Conservation (phyloP, 805 yeast species). For the Kazachstania taianensis region DNA sequence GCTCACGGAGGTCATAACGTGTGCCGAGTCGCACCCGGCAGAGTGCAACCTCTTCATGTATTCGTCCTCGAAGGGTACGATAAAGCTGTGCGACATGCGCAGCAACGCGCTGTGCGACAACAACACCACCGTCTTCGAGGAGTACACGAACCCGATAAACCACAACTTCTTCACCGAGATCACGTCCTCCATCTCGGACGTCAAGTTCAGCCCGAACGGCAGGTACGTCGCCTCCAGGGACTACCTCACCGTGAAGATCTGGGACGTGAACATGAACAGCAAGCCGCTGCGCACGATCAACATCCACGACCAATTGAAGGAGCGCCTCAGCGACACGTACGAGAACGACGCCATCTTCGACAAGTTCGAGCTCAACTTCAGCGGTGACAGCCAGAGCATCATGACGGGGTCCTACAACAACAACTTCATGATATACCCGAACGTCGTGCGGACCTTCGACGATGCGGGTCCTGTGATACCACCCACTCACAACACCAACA, state of each 20-base stretch:
- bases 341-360: constrained; percentile 98
- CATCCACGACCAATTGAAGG: constrained; percentile 91
- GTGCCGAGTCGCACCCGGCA: constrained; percentile 91
- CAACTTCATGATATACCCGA: constrained; percentile 93
- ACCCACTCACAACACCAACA: too few relatives aligned
- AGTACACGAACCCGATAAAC: constrained; percentile 81
- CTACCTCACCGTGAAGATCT: constrained; percentile 91
- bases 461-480: constrained; percentile 2
- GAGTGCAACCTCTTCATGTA: constrained; percentile 92
- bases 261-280: constrained; percentile 97
- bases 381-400: constrained; percentile 84
- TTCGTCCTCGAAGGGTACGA: constrained; percentile 89
- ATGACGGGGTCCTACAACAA: constrained; percentile 98
- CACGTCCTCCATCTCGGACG: constrained; percentile 88
- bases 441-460: constrained; percentile 34
- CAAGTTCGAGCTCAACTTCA: constrained; percentile 91
- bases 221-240: constrained; percentile 94
- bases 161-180: constrained; percentile 97
- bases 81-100: constrained; percentile 94
- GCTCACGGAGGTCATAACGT: constrained; percentile 92
- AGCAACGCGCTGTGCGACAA: constrained; percentile 87
- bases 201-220: constrained; percentile 85
- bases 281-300: constrained; percentile 90
- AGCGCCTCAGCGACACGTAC: constrained; percentile 89
- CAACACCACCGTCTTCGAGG: constrained; percentile 82